Evolutionary conservation across 192 early-diverging fungal genomes (phyloP).

Genomic region (Coemansia sp.): DNA sequence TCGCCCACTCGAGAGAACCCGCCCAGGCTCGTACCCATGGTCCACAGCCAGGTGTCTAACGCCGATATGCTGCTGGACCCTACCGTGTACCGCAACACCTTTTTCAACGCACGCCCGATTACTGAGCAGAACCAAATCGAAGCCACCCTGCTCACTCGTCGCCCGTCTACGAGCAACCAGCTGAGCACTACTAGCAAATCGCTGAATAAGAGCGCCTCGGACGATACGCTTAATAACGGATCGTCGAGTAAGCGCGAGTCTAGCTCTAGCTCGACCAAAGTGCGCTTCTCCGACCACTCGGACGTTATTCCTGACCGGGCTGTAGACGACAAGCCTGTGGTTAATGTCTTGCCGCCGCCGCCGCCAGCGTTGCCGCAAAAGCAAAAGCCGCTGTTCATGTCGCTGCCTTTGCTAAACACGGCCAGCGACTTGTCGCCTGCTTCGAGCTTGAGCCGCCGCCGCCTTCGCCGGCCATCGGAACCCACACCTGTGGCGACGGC

Average conservation of each 20-base stretch:
- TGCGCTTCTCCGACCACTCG: constrained; percentile 8
- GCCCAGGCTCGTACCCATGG: constrained; percentile 24
- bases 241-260: not conserved
- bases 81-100: constrained; percentile 43
- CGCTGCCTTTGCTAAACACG: constrained; percentile 6
- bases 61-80: constrained; percentile 24
- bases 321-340: not conserved
- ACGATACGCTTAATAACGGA: constrained; percentile 28
- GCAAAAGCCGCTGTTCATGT: not conserved
- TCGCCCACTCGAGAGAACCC: constrained; percentile 31
- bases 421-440: not conserved
- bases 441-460: not conserved
- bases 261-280: not conserved
- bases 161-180: not conserved
- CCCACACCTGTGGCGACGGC: constrained; percentile 1
- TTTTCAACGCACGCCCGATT: constrained; percentile 31
- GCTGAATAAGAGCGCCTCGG: constrained; percentile 24
- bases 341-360: not conserved
- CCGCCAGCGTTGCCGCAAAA: not conserved
- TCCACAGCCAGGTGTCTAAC: constrained; percentile 19
- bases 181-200: not conserved
- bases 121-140: constrained; percentile 26
- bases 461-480: constrained; percentile 21
- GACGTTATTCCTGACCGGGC: constrained; percentile 9
- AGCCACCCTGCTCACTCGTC: constrained; percentile 3